Evolutionary conservation across 495 filamentous ascomycete species (phyloP).

Genomic region (Penicillium argentinense): DNA sequence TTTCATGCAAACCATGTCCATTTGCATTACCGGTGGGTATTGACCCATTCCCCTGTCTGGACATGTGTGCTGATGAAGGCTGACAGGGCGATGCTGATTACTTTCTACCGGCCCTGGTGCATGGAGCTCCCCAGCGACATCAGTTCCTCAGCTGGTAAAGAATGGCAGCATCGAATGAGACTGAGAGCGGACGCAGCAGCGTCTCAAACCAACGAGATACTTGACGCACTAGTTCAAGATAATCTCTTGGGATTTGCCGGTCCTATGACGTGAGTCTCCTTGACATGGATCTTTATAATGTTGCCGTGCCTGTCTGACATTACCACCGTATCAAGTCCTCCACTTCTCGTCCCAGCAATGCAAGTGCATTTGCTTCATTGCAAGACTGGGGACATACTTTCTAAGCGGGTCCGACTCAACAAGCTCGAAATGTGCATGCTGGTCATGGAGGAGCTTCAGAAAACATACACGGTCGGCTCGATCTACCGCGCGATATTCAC

Average conservation of each 20-base stretch:
- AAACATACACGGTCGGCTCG: slow-evolving; percentile 35
- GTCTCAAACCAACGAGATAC: slow-evolving; percentile 31
- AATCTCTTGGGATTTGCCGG: slow-evolving; percentile 29
- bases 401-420: slow-evolving; percentile 34
- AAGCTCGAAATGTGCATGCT: slow-evolving; percentile 45
- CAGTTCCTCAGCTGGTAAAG: slow-evolving; percentile 1
- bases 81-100: slow-evolving; percentile 31
- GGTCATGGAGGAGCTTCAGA: slow-evolving; percentile 38
- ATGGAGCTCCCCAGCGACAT: slow-evolving; percentile 16
- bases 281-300: too few relatives aligned
- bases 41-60: too few relatives aligned
- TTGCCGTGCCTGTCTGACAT: too few relatives aligned
- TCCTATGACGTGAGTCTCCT: slow-evolving; percentile 34
- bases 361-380: slow-evolving; percentile 40
- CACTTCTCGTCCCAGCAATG: slow-evolving; percentile 41
- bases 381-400: slow-evolving; percentile 27
- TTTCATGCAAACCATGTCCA: slow-evolving; percentile 33
- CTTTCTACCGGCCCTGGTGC: slow-evolving; percentile 31
- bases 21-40: slow-evolving; percentile 34
- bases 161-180: slow-evolving; percentile 21
- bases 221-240: slow-evolving; percentile 32
- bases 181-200: slow-evolving; percentile 30
- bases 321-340: slow-evolving; percentile 23
- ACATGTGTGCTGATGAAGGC: too few relatives aligned
- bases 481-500: slow-evolving; percentile 34